Base-by-base conservation (phyloP, 2,329 filamentous ascomycete species). In the Blumeria hordei region DNA sequence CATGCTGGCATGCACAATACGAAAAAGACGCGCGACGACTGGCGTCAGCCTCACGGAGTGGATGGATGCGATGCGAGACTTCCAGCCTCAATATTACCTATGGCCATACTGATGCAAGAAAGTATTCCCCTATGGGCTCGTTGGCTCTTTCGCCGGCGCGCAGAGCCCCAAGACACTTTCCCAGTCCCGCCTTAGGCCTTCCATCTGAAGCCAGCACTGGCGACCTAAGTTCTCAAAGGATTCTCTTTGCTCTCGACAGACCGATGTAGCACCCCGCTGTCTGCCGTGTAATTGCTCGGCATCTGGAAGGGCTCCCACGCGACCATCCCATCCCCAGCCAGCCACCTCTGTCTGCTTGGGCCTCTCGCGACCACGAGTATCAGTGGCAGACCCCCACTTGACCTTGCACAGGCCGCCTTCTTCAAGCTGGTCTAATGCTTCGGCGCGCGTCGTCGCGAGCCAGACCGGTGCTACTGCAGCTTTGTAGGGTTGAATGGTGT, bases 371-470 rank as follows among this genome's bases (percentile, higher is more conserved):
- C 82, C 80, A 55, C 69, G 66, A 10, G 74, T 66, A 59, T 81
- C 75, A 8, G 75, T 75, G n/a, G 78, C 76, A 34, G 83, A 84
- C 2, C 90, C 90, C 90, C 90, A 96, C 70, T 96, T 96, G 53
- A 67, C 75, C 65, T 72, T 80, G 73, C 74, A 47, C 71, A 73
- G 1, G 4, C 59, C 62, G 47, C 61, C 21, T 21, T 63, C 66
- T 60, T 76, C 71, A 39, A 72, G 65, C 1, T 70, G 71, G 53
- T 85, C 76, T 12, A 88, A 71, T 18, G 72, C 71, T 14, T 75
- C 74, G 56, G 82, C 75, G 7, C 78, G 70, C 18, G 81, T 75
- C 11, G 96, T 75, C 0, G 83, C 78, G 6, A 94, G 69, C 83
- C 85, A 95, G 28, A 83, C 81, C 5, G 85, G 76, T 0, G 87